Evolutionary conservation across 352 stramenopile genomes (phyloP), one percentile per base, ranked within the genome.

Genomic region (Blastocystis sp.): DNA sequence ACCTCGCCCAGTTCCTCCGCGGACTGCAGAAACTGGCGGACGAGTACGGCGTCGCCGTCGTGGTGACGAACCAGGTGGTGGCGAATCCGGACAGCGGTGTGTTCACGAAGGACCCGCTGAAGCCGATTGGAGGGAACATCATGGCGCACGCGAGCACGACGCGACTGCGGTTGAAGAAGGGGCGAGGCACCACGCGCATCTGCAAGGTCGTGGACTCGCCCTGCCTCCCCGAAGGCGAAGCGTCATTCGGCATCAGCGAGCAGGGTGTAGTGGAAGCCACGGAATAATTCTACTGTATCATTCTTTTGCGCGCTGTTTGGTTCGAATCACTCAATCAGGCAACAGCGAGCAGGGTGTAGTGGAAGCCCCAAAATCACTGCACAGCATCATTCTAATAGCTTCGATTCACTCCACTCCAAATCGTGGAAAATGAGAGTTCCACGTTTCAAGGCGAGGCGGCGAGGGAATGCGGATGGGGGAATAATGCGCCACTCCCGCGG

Each of bases 1-100:
- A 94, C 87, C 91, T 94, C 11, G 93, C 90, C 54, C 96, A 96
- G 80, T 99, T 99, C 89, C 90, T 99, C 69, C 93, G 97, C 14
- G 94, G 97, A 71, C 91, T 99, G 34, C 98, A 95, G 64, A 92
- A 96, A 69, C 95, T 99, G 91, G 94, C 95, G 0, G 96, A 99
- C 89, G 96, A 99, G 90, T 99, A 98, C 91, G 97, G 97, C n/a
- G 96, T 99, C 54, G 97, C 97, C 6, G 94, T 97, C 11, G 94
- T 97, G 57, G 92, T 34, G 28, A 34, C 28, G 28, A 34, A 34
- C 28, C 28, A 34, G 28, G 28, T 34, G 28, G 28, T 34, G 21
- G 93, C 94, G n/a, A 94, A 95, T 89, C 94, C 94, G 19, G 94
- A 95, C 90, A 92, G 92, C n/a, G 95, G 93, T 7, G 95, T 97